Evolutionary conservation across 345 rosid genomes (phyloP).

Genomic region (Passiflora organensis): DNA sequence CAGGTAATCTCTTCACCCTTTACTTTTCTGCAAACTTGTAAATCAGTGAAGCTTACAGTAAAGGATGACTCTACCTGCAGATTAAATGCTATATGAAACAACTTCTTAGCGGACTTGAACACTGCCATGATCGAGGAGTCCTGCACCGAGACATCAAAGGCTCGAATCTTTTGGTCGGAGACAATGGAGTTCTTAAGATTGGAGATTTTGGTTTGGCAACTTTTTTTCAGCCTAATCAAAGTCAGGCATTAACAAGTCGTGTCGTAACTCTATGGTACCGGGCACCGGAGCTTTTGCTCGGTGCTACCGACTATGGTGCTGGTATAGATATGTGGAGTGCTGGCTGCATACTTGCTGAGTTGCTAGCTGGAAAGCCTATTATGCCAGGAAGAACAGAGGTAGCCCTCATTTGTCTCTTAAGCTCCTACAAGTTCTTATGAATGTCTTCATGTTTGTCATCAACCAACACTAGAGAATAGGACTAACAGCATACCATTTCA

Average conservation of each 20-base stretch:
- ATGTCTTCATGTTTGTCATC: too few species aligned
- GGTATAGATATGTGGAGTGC: constrained; percentile 89
- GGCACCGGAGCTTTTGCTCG: constrained; percentile 94
- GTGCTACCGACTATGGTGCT: constrained; percentile 74
- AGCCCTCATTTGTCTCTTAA: constrained; percentile 1
- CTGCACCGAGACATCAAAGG: constrained; percentile 94
- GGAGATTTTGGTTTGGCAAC: constrained; percentile 89
- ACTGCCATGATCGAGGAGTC: constrained; percentile 78
- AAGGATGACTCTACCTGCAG: constrained; percentile 31
- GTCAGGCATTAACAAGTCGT: constrained; percentile 71
- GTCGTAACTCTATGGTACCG: constrained; percentile 98
- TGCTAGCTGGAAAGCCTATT: constrained; percentile 80
- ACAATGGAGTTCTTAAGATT: constrained; percentile 78
- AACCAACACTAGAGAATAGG: too few species aligned
- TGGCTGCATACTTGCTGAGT: constrained; percentile 87
- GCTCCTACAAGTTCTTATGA: neutral
- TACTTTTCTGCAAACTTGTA: neutral
- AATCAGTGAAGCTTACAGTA: neutral
- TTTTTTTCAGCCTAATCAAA: constrained; percentile 45
- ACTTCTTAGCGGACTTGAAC: constrained; percentile 69
- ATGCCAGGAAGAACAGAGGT: constrained; percentile 99
- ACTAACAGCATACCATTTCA: too few species aligned
- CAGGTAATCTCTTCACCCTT: constrained; percentile 40
- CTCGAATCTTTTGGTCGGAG: constrained; percentile 66
- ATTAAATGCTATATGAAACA: constrained; percentile 81